Evolutionary conservation across 345 rosid genomes (phyloP).

Genomic region (Salix suchowensis): DNA sequence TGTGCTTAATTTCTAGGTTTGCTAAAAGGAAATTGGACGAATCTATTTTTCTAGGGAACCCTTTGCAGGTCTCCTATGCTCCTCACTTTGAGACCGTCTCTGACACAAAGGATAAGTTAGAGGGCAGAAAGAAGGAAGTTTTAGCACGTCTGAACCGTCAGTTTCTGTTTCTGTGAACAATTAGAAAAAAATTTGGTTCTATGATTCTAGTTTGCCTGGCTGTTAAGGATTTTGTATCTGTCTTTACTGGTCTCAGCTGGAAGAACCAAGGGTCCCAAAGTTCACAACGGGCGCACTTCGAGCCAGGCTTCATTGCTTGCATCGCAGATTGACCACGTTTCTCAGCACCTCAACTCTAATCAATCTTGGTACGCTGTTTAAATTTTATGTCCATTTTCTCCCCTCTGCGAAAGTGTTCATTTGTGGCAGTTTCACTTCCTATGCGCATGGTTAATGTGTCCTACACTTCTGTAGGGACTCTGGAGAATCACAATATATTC

Average conservation of each 20-base stretch:
- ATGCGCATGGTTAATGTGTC: not conserved
- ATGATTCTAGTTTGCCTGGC: not conserved
- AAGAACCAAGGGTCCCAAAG: constrained; percentile 32
- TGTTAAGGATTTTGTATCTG: not conserved
- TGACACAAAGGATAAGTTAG: constrained; percentile 80
- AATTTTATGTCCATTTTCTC: not conserved
- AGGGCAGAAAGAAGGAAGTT: constrained; percentile 72
- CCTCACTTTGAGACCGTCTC: constrained; percentile 62
- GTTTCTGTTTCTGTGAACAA: not conserved
- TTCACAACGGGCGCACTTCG: constrained; percentile 15
- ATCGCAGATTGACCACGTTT: constrained; percentile 13
- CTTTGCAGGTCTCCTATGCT: constrained; percentile 70
- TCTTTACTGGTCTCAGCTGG: constrained; percentile 35
- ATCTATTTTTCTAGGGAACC: constrained; percentile 65
- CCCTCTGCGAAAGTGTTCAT: not conserved
- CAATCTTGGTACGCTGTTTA: constrained; percentile 9
- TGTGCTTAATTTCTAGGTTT: constrained; percentile 40
- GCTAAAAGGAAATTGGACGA: constrained; percentile 89
- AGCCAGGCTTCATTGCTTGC: constrained; percentile 18
- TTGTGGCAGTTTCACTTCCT: not conserved
- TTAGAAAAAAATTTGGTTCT: not conserved
- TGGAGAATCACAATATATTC: constrained; percentile 29
- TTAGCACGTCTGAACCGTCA: constrained; percentile 55
- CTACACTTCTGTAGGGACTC: constrained; percentile 25
- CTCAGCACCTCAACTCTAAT: constrained; percentile 12